Percentiles rank a stretch among this genome's conserved stretches.
These are phyloP conservation scores for Pichia exigua DNA, from an alignment of 805 yeast species.

Conservation along the genomic window DNA sequence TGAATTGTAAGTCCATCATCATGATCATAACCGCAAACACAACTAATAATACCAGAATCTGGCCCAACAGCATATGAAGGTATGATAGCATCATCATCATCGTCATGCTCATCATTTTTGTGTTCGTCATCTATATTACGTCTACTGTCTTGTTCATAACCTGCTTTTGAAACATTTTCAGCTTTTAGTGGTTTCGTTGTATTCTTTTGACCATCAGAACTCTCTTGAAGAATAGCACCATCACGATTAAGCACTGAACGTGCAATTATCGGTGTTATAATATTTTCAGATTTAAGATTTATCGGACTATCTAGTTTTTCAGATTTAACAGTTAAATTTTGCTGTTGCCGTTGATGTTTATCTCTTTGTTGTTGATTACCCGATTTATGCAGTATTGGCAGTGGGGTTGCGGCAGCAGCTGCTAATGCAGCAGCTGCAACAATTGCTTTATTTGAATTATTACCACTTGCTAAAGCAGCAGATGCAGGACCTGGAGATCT, in stretches of 20 bases:
- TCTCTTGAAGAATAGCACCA: not conserved
- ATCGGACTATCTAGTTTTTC: not conserved
- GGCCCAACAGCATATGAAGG: slow-evolving; percentile 60
- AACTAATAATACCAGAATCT: slow-evolving; percentile 80
- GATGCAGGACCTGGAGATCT: slow-evolving; percentile 34
- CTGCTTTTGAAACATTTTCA: not conserved
- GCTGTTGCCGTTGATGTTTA: not conserved
- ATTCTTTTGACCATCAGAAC: not conserved
- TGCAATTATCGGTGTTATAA: not conserved
- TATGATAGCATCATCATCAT: not conserved
- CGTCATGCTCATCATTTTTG: not conserved
- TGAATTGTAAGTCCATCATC: slow-evolving; percentile 94
- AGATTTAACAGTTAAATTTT: not conserved
- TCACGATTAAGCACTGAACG: too few relatives aligned
- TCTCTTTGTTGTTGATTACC: not conserved
- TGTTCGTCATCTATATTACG: not conserved
- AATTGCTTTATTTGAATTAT: slow-evolving; percentile 41
- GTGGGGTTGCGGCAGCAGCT: slow-evolving; percentile 71
- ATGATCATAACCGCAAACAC: slow-evolving; percentile 79
- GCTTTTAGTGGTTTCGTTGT: not conserved
- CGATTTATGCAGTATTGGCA: slow-evolving; percentile 35
- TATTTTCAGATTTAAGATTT: not conserved
- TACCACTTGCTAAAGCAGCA: slow-evolving; percentile 28
- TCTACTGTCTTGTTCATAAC: not conserved
- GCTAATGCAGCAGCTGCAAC: slow-evolving; percentile 82